Conservation (phyloP, 2,329 filamentous ascomycete species). For the Cladosporium colombiae region DNA sequence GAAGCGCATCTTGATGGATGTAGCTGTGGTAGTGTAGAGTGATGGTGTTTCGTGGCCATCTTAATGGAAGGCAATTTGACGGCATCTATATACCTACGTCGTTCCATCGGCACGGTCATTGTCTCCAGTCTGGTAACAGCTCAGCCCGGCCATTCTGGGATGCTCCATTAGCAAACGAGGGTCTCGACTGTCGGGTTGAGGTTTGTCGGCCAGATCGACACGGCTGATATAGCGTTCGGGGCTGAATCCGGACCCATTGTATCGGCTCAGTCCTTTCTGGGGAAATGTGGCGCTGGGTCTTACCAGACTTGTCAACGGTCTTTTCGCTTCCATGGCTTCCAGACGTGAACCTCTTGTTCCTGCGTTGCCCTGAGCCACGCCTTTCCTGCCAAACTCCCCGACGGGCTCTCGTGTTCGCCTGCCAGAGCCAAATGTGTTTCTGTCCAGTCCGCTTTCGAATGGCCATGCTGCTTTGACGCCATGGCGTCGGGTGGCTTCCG, state of each 20-base stretch:
- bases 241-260: background rate
- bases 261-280: background rate
- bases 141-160: background rate
- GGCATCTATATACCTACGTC: slow-evolving; percentile 9
- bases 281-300: background rate
- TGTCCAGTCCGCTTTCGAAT: background rate
- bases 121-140: background rate
- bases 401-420: background rate
- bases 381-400: background rate
- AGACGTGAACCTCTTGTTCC: slow-evolving; percentile 4
- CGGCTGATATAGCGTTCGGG: background rate
- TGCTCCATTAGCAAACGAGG: background rate
- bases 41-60: background rate
- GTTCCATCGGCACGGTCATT: background rate
- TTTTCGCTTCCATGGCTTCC: slow-evolving; percentile 3
- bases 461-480: background rate
- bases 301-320: background rate
- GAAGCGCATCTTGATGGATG: slow-evolving; percentile 10
- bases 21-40: background rate
- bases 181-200: slow-evolving; percentile 12
- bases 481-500: background rate
- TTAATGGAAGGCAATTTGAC: background rate
- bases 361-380: slow-evolving; percentile 1
- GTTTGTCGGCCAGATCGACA: slow-evolving; percentile 14
- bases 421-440: background rate